Base-by-base conservation (phyloP, 352 stramenopile species). In the Globisporangium ultimum region DNA sequence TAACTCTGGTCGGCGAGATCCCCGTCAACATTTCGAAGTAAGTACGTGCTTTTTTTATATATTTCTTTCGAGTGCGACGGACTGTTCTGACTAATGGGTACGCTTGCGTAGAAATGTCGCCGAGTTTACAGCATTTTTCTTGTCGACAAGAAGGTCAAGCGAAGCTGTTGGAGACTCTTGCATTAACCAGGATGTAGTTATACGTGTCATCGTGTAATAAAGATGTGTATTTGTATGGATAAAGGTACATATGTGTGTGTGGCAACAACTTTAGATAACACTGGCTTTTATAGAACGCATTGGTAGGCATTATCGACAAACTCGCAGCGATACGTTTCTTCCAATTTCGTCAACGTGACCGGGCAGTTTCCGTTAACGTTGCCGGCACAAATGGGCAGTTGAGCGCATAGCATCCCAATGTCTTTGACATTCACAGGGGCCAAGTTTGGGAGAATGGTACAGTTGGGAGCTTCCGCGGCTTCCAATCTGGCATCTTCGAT, bases 11-110 rank as follows among this genome's bases (percentile, higher is more conserved):
- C 17, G 64, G 66, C 1, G 42, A 53, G 12, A 42, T 73, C 2
- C 65, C 70, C 8, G 36, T 22, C 17, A 55, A 60, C n/a, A 42
- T 78, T 38, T 54, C 43, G 17, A 54, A 61, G 70, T 72, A 72
- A 66, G 64, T 68, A 18, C 10, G 3, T 45, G 2, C 20, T n/a
- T 15, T 14, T 47, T 22, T 36, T 38, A 14, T 22, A 40, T 20
- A 54, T 55, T 52, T 11, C 5, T 2, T 32, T 32, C 24, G 24
- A 36, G 28, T 36, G 28, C 28, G 28, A 32, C n/a, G 17, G 34
- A 40, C 34, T 41, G 21, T 3, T 54, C 3, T 52, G 15, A 12
- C 47, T 18, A 28, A 28, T 28, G 24, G 24, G 5, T 5, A 3
- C 15, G 18, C 17, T 32, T 12, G 18, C 34, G 32, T 21, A 61